These are phyloP conservation scores for Podaxis rugospora DNA, from an alignment of 768 basidiomycete species.

Conservation along the genomic window DNA sequence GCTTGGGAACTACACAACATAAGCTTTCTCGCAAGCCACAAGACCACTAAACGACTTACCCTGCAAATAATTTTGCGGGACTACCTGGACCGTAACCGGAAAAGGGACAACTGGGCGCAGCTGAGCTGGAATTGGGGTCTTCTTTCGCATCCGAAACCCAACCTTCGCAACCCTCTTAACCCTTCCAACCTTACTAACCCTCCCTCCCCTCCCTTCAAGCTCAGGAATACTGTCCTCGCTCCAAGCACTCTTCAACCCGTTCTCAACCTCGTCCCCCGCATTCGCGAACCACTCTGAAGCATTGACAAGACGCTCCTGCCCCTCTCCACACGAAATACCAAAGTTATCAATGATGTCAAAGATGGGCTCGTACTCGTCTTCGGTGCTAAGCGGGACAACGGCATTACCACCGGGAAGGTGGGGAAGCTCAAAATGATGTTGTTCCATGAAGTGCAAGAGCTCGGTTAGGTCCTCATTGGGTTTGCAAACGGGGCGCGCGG, in stretches of 20 bases:
- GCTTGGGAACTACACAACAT: neutral
- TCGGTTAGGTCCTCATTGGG: neutral
- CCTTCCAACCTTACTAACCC: neutral
- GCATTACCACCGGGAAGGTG: neutral
- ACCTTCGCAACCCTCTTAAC: neutral
- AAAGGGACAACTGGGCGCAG: neutral
- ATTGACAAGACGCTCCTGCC: neutral
- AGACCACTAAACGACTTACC: neutral
- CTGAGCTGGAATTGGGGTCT: neutral
- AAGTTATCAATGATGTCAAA: constrained; percentile 4
- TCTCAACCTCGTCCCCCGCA: neutral
- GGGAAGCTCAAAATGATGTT: neutral
- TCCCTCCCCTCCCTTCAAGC: neutral
- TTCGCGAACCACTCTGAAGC: neutral
- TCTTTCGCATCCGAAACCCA: neutral
- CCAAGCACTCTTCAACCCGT: neutral
- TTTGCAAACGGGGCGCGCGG: neutral
- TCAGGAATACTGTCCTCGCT: neutral
- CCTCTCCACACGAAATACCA: neutral
- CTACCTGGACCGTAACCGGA: neutral
- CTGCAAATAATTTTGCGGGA: neutral
- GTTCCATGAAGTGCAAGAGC: neutral
- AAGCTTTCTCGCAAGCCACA: neutral
- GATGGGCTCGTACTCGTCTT: neutral
- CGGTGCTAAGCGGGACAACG: neutral